A percentile compares a stretch with the other conserved stretches of the same genome.
Evolutionary conservation across 2,329 filamentous ascomycete species (phyloP).

Genomic region (Colletotrichum lentis): DNA sequence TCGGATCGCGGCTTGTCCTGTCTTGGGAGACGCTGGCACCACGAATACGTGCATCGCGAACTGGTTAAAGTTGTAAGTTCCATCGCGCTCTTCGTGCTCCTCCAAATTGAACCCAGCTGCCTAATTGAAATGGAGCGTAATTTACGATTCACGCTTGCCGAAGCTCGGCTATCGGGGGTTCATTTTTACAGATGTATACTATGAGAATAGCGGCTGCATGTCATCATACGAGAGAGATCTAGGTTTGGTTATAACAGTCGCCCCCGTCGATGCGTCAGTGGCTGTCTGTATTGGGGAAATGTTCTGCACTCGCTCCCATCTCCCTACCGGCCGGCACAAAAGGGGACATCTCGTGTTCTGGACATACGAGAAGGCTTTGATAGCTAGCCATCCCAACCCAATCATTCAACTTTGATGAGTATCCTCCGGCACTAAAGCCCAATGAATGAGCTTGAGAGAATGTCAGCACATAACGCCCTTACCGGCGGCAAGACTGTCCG

Average conservation of each 20-base stretch:
- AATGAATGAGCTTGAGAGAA: not conserved
- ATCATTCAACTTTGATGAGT: not conserved
- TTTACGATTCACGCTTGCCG: not conserved
- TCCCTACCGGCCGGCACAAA: not conserved
- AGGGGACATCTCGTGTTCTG: slow-evolving; percentile 1
- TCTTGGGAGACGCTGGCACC: slow-evolving; percentile 47
- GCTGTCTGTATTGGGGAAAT: slow-evolving; percentile 28
- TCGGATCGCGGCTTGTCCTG: slow-evolving; percentile 45
- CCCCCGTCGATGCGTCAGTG: slow-evolving; percentile 24
- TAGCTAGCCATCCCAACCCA: slow-evolving; percentile 2
- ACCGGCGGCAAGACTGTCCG: slow-evolving; percentile 87
- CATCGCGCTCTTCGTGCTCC: not conserved
- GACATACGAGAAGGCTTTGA: not conserved
- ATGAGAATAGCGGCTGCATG: not conserved
- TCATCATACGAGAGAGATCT: slow-evolving; percentile 20
- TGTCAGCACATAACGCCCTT: slow-evolving; percentile 79
- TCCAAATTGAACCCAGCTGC: not conserved
- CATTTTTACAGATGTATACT: not conserved
- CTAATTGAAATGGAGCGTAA: not conserved
- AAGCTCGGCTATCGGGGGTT: not conserved
- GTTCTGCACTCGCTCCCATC: not conserved
- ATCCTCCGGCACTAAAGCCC: not conserved
- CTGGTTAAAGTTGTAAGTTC: not conserved
- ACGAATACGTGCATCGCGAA: slow-evolving; percentile 45
- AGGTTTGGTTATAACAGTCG: not conserved